Evolutionary conservation across 2,329 filamentous ascomycete species (phyloP), one percentile per base, ranked within the genome.

Genomic region (Talaromyces rugulosus): DNA sequence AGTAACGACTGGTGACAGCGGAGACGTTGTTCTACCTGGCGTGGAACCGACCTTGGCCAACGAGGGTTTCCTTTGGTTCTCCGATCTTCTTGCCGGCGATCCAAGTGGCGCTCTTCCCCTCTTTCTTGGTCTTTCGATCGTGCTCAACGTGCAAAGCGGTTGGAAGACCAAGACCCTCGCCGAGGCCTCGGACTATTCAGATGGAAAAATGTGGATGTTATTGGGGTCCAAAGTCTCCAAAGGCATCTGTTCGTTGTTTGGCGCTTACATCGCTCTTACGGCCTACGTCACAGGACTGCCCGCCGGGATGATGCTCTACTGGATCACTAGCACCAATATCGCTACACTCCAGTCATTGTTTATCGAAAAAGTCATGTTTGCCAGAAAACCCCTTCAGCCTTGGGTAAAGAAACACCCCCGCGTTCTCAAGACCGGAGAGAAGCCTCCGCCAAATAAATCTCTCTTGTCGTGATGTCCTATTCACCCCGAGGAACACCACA

Each of bases 51-150:
- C 80, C 4, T 72, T 88, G 16, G 78, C 80, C 5, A 78, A 70
- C 7, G 85, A 87, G 72, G 85, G 85, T n/a, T 78, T 81, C 3
- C 74, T 86, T 1, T 89, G 85, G 85, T 87, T 87, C 61, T 78
- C 81, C 1, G 78, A 88, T 68, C 78, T 89, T 14, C 73, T 84
- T 5, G 68, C 77, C 0, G 74, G 82, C 8, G 86, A 88, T 66
- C 78, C 84, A 0, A 79, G 78, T 2, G 72, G 80, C 2, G 65
- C 77, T 2, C 74, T 87, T 1, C 83, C 84, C 0, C 75, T 80
- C 47, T 62, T 81, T 3, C 74, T 85, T 27, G 81, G 80, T 0
- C 75, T 72, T 0, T 74, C 80, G 4, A 81, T 86, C 62, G 70
- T 85, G 16, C 64, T 77, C 7, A 85, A 83, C 64, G 70, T 85